Evolutionary conservation across 306 rosid genomes (phyloP), one percentile per base, ranked within the genome.

Genomic region (Cucumis melo): DNA sequence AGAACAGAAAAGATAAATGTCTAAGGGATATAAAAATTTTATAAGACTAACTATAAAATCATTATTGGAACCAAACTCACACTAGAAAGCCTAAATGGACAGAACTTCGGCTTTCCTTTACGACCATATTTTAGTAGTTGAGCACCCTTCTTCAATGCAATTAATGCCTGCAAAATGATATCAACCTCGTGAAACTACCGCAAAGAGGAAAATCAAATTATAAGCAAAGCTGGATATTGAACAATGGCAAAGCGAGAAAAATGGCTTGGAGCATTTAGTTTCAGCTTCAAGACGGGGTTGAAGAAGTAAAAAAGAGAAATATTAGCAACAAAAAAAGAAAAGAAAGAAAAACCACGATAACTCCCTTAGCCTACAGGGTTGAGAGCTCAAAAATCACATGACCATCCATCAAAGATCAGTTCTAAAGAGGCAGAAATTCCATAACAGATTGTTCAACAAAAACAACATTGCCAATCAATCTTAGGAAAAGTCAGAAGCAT

Each of bases 41-140:
- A 66, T 63, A 76, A 21, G 36, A 74, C 71, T 1, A n/a, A 54
- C 15, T 17, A n/a, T n/a, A 63, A 56, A 54, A 81, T 21, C 74
- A 41, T 63, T 76, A 56, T 80, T 60, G 78, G 48, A 83, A 44
- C 75, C 53, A 74, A 80, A 87, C 93, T 87, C 85, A 94, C 99
- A 84, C 73, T 83, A 57, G 97, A 94, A 81, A 92, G 91, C 85
- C 91, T 88, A 86, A 94, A 89, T 13, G 95, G 92, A 82, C 90
- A 94, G 84, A 92, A 94, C 90, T 94, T 94, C 67, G 99, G 99
- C 83, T 94, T 94, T 85, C 99, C 99, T 83, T 94, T 92, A 46
- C 97, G 96, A 85, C 99, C 99, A 92, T 92, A 92, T 78, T 92
- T 92, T 80, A 92, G 91, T 79, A 94, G 88, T 78, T 92, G 99